These are phyloP conservation scores for Millerozyma acaciae DNA, from an alignment of 805 yeast species.

Conservation along the genomic window DNA sequence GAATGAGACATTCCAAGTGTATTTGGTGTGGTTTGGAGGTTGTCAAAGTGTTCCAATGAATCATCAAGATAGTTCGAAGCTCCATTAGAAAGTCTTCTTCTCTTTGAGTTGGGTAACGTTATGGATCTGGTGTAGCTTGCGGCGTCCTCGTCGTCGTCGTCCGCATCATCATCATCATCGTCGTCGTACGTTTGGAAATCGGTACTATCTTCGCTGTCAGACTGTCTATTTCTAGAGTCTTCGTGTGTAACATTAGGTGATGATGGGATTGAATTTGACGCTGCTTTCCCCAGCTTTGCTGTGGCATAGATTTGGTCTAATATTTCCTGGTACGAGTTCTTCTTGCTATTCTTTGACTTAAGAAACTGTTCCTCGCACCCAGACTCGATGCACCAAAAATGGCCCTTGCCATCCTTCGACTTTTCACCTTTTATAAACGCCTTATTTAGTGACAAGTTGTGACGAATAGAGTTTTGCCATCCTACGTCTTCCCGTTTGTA, in stretches of 20 bases:
- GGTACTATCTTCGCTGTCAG: constrained; percentile 11
- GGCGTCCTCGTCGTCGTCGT: constrained; percentile 17
- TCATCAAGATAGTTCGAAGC: constrained; percentile 4
- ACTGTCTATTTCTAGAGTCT: constrained; percentile 6
- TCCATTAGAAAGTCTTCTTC: constrained; percentile 6
- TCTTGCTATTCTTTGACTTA: constrained; percentile 53
- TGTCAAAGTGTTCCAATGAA: constrained; percentile 9
- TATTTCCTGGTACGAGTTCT: constrained; percentile 39
- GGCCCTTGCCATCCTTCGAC: constrained; percentile 87
- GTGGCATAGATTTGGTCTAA: constrained; percentile 35
- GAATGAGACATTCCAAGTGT: constrained; percentile 4
- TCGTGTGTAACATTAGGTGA: constrained; percentile 22
- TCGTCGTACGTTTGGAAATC: constrained; percentile 7
- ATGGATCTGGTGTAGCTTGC: constrained; percentile 11
- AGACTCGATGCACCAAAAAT: constrained; percentile 87
- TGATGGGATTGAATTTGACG: constrained; percentile 25
- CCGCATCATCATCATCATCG: constrained; percentile 15
- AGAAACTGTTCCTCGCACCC: constrained; percentile 81
- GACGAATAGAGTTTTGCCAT: constrained; percentile 97
- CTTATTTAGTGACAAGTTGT: constrained; percentile 86
- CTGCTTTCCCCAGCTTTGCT: constrained; percentile 5
- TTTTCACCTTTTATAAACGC: constrained; percentile 89
- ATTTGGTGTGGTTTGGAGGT: constrained; percentile 6
- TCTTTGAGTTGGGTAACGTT: constrained; percentile 14
- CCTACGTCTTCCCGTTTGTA: constrained; percentile 85